These are phyloP conservation scores for Phycomyces blakesleeanus DNA, from an alignment of 192 early-diverging fungal species.

Conservation along the genomic window DNA sequence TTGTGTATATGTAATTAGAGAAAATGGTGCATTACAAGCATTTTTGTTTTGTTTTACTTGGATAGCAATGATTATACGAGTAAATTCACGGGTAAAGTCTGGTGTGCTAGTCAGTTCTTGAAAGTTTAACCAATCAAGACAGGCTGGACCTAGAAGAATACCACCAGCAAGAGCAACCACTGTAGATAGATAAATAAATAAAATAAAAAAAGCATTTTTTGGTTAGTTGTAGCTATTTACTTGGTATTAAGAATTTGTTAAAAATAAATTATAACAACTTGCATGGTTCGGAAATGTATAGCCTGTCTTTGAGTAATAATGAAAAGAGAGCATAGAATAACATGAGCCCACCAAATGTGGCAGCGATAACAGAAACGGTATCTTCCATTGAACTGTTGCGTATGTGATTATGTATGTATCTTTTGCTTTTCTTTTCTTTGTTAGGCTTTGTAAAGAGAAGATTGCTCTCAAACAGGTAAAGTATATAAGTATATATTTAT, in stretches of 20 bases:
- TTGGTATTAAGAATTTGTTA: neutral
- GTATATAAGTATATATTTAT: no score
- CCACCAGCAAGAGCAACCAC: constrained; percentile 78
- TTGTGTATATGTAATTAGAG: no score
- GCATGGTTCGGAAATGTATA: constrained; percentile 72
- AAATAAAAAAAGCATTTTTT: neutral
- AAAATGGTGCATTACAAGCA: no score
- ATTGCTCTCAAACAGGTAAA: no score
- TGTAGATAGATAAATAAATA: constrained; percentile 3
- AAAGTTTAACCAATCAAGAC: constrained; percentile 63
- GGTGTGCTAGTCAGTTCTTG: constrained; percentile 29
- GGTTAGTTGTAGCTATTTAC: no score
- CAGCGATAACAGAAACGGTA: constrained; percentile 29
- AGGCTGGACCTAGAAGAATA: constrained; percentile 71
- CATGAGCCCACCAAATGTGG: constrained; percentile 69
- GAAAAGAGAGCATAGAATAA: constrained; percentile 63
- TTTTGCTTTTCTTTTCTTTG: no score
- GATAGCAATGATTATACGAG: constrained; percentile 73
- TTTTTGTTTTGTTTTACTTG: no score
- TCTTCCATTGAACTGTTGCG: no score
- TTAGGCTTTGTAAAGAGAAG: no score
- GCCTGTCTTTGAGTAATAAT: constrained; percentile 60
- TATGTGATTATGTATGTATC: no score
- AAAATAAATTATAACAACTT: constrained; percentile 21
- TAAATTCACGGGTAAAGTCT: constrained; percentile 59